Evolutionary conservation across 495 filamentous ascomycete species (phyloP).

Genomic region (Evernia prunastri): DNA sequence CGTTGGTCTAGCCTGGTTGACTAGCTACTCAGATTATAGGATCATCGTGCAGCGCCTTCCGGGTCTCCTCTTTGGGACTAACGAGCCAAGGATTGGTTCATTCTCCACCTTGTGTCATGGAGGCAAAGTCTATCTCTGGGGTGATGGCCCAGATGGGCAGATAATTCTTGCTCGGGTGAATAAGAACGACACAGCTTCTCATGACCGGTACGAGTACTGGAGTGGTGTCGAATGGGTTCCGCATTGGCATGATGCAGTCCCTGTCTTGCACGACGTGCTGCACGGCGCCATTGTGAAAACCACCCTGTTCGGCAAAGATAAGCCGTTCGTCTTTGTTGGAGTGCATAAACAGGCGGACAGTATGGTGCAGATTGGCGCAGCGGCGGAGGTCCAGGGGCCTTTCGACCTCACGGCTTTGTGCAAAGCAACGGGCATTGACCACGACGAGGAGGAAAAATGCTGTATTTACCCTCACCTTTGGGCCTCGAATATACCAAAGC

Average conservation of each 20-base stretch:
- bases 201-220: constrained; percentile 24
- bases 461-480: constrained; percentile 33
- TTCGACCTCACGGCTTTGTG: constrained; percentile 25
- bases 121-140: constrained; percentile 26
- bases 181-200: background rate
- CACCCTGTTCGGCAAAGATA: constrained; percentile 27
- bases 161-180: constrained; percentile 27
- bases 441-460: constrained; percentile 21
- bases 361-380: constrained; percentile 26
- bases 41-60: constrained; percentile 10
- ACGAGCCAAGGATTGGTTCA: constrained; percentile 27
- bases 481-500: constrained; percentile 22
- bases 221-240: constrained; percentile 23
- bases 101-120: constrained; percentile 22
- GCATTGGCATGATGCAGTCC: constrained; percentile 12
- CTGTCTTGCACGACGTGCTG: constrained; percentile 24
- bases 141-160: constrained; percentile 19
- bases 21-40: constrained; percentile 2
- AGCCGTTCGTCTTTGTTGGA: constrained; percentile 29
- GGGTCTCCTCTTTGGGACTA: constrained; percentile 13
- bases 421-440: constrained; percentile 19
- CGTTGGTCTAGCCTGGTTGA: constrained; percentile 21
- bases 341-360: constrained; percentile 25
- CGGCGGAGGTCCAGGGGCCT: constrained; percentile 26
- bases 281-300: constrained; percentile 30